Evolutionary conservation across 495 filamentous ascomycete species (phyloP).

Genomic region (Endocarpon pusillum): DNA sequence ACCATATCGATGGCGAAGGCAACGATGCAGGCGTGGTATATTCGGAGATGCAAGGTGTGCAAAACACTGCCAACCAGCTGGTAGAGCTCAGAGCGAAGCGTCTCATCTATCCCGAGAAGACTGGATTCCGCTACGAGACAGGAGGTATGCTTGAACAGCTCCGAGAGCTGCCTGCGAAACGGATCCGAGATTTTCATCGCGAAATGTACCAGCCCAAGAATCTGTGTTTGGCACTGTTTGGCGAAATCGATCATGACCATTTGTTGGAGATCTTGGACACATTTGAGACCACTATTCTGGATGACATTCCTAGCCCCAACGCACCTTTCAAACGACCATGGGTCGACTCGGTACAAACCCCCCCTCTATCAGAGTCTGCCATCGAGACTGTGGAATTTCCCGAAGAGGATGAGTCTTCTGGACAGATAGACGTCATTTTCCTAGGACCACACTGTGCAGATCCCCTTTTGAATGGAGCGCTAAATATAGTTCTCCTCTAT

Average conservation of each 20-base stretch:
- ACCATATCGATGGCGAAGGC: constrained; percentile 82
- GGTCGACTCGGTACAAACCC: constrained; percentile 68
- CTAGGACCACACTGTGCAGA: constrained; percentile 54
- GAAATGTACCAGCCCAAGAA: constrained; percentile 99
- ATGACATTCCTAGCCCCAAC: constrained; percentile 56
- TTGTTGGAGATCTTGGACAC: constrained; percentile 65
- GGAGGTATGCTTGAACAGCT: constrained; percentile 92
- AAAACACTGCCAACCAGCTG: constrained; percentile 66
- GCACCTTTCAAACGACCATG: constrained; percentile 77
- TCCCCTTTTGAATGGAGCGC: constrained; percentile 33
- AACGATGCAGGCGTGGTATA: constrained; percentile 97
- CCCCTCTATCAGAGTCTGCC: constrained; percentile 46
- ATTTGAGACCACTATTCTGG: constrained; percentile 75
- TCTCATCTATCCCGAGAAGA: constrained; percentile 69
- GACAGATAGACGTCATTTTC: constrained; percentile 69
- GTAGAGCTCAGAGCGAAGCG: constrained; percentile 67
- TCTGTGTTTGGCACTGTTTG: constrained; percentile 73
- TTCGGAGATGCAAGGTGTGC: constrained; percentile 94
- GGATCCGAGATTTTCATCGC: constrained; percentile 81
- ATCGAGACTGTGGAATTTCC: constrained; percentile 77
- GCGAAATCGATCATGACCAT: constrained; percentile 70
- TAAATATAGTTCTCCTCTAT: constrained; percentile 65
- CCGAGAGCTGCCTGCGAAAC: constrained; percentile 65
- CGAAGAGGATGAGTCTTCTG: constrained; percentile 86
- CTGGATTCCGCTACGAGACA: constrained; percentile 92